These are phyloP conservation scores for Teratosphaeriaceae sp. DNA, from an alignment of 2,329 filamentous ascomycete species.

Conservation along the genomic window DNA sequence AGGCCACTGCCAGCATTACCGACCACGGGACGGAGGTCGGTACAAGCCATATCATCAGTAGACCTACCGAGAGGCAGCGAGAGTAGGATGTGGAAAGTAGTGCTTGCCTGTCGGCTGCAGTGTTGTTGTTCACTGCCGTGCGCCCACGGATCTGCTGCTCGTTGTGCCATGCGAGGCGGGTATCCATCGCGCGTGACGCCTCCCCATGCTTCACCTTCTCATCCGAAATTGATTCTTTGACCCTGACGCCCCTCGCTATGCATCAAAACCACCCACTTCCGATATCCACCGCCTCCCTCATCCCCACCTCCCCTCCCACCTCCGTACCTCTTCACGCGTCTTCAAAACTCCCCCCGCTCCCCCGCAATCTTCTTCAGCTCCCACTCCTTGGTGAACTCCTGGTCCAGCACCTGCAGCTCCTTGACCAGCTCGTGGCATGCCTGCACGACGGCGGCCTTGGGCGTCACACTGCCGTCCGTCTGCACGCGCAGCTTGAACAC, in stretches of 20 bases:
- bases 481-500: constrained; percentile 72
- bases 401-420: constrained; percentile 70
- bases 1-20: too few species aligned
- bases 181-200: too few species aligned
- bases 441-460: constrained; percentile 79
- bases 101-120: too few species aligned
- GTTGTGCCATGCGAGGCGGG: too few species aligned
- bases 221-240: too few species aligned
- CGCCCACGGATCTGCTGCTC: too few species aligned
- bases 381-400: constrained; percentile 89
- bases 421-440: constrained; percentile 77
- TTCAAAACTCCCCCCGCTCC: constrained; percentile 15
- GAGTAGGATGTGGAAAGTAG: too few species aligned
- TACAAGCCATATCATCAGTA: too few species aligned
- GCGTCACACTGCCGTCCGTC: constrained; percentile 80
- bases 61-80: too few species aligned
- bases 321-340: background rate
- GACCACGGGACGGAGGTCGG: too few species aligned
- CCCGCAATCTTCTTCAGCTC: constrained; percentile 75
- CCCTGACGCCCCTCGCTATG: constrained; percentile 2
- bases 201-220: too few species aligned
- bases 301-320: constrained; percentile 3
- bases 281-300: background rate
- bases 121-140: too few species aligned
- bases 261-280: background rate